A percentile compares a stretch with the other conserved stretches of the same genome.
These are phyloP conservation scores for Aulographum hederae DNA, from an alignment of 2,329 filamentous ascomycete species.

Conservation along the genomic window DNA sequence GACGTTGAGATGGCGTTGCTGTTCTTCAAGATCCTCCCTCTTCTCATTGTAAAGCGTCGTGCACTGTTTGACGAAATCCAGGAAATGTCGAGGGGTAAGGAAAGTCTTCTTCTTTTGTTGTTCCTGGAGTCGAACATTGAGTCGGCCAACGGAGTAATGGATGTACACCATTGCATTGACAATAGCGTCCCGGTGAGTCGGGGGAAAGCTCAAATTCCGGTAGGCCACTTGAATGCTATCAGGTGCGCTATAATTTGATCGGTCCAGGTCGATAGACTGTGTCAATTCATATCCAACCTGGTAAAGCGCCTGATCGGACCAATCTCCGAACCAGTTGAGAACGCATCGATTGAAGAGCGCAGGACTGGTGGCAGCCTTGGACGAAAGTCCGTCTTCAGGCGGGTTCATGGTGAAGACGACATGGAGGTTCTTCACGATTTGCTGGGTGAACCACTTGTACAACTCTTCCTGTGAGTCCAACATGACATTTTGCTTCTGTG, in stretches of 20 bases:
- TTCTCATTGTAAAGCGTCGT: conserved; percentile 97
- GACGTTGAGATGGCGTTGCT: conserved; percentile 94
- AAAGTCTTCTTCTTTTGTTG: conserved; percentile 88
- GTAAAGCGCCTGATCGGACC: conserved; percentile 97
- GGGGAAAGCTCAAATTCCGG: conserved; percentile 64
- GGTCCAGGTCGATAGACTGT: conserved; percentile 87
- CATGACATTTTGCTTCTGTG: conserved; percentile 84
- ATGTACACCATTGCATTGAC: conserved; percentile 99
- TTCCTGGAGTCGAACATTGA: conserved; percentile 74
- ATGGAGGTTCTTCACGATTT: conserved; percentile 97
- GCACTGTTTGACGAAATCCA: conserved; percentile 96
- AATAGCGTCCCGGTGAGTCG: conserved; percentile 77
- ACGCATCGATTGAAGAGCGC: conserved; percentile 99
- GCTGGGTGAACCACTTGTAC: conserved; percentile 99
- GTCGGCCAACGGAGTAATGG: conserved; percentile 79
- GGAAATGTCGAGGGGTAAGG: conserved; percentile 87
- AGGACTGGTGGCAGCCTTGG: conserved; percentile 92
- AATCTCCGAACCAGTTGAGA: conserved; percentile 99
- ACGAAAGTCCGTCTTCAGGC: conserved; percentile 82
- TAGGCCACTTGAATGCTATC: conserved; percentile 90
- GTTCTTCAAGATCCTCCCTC: conserved; percentile 93
- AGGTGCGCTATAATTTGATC: conserved; percentile 66
- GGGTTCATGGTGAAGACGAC: conserved; percentile 99
- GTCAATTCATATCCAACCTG: conserved; percentile 94
- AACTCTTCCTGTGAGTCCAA: conserved; percentile 96